Evolutionary conservation across 805 yeast genomes (phyloP), one percentile per base, ranked within the genome.

Genomic region (Candida bentonensis): DNA sequence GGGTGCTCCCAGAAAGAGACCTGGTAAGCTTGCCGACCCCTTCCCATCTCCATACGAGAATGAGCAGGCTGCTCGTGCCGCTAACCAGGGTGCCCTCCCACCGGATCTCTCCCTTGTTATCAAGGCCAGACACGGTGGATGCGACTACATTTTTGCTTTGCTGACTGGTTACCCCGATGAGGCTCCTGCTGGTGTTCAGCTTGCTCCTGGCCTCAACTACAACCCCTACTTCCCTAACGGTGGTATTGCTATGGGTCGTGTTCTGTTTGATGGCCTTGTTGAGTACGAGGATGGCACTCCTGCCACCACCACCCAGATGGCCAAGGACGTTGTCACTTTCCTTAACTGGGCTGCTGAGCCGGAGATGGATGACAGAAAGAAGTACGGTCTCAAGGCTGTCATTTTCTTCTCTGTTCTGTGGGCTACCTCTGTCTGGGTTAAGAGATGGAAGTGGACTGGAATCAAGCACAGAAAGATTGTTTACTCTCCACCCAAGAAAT

Each of bases 151-250:
- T 65, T 92, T 92, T 67, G 69, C 96, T 23, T 70, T 92, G 61
- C 80, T 92, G 67, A 92, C 97, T 50, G 98, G 98, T 63, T 92
- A 92, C 74, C 97, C 97, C 59, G 98, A 92, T 41, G 97, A 92
- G 51, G 83, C 95, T 49, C 98, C 98, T 55, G 97, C 96, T 25
- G 98, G 98, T 73, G 96, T 85, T 49, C 74, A 66, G 43, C 73
- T 92, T 58, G 94, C 97, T 47, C 82, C 85, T 50, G 98, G 98
- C 52, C 67, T 94, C 50, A 92, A 92, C 80, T 92, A 92, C 72
- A 92, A 92, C 77, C 98, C 98, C 61, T 92, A 92, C 76, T 92
- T 92, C 95, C 97, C 98, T 65, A 97, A 97, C 70, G 97, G 98
- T 54, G 76, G 96, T 39, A 89, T 92, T 72, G 98, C 96, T 57